Percentiles rank a stretch among this genome's conserved stretches.
These are phyloP conservation scores for Cadophora sp. DNA, from an alignment of 2,329 filamentous ascomycete species.

Conservation along the genomic window DNA sequence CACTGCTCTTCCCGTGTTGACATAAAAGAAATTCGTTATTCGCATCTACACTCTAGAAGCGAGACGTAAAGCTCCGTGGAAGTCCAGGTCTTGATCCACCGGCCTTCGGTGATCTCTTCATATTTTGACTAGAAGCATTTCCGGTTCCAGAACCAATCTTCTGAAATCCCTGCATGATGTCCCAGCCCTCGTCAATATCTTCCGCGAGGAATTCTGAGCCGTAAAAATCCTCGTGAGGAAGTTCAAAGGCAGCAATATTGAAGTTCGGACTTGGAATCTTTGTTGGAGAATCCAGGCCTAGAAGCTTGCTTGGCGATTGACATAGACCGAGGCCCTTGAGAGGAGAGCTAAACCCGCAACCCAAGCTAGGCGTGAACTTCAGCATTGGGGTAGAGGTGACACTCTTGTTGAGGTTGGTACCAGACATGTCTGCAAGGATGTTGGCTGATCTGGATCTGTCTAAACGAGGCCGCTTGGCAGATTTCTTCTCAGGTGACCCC, in stretches of 20 bases:
- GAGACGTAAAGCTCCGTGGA: constrained; percentile 44
- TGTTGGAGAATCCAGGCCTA: constrained; percentile 41
- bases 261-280: constrained; percentile 38
- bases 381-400: constrained; percentile 58
- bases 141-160: constrained; percentile 68
- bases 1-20: constrained; percentile 1
- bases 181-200: constrained; percentile 67
- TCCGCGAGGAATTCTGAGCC: constrained; percentile 63
- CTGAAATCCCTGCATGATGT: constrained; percentile 78
- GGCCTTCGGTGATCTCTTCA: constrained; percentile 37
- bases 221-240: constrained; percentile 58
- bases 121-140: constrained; percentile 27
- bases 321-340: constrained; percentile 61
- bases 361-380: constrained; percentile 52
- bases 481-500: constrained; percentile 73
- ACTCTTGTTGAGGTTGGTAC: constrained; percentile 56
- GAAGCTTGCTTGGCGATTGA: constrained; percentile 62
- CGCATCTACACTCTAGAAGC: constrained; percentile 37
- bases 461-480: constrained; percentile 62
- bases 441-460: constrained; percentile 69
- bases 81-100: constrained; percentile 37
- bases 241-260: constrained; percentile 36
- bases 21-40: constrained; percentile 28
- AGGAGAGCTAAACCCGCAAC: constrained; percentile 57
- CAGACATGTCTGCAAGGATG: constrained; percentile 62